phyloP scores from a whole-genome alignment of 441 rosid species.

The Pelargonium cotyledonis region DNA sequence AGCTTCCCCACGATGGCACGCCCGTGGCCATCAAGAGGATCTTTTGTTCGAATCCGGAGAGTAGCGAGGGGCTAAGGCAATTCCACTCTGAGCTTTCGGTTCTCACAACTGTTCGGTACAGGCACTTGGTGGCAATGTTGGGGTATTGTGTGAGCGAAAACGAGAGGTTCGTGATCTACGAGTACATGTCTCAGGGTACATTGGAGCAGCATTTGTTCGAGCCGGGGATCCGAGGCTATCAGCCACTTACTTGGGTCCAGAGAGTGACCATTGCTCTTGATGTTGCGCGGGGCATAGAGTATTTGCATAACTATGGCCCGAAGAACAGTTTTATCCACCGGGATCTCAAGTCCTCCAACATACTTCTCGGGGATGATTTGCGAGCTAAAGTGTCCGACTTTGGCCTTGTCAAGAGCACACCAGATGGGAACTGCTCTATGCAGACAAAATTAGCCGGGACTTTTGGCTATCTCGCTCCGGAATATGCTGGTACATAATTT shows the following conservation, averaged over 20 bases:
- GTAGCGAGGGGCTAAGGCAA: conserved; percentile 16
- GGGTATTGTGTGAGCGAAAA: conserved; percentile 78
- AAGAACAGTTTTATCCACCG: conserved; percentile 83
- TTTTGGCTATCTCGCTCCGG: conserved; percentile 89
- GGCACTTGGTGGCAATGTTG: conserved; percentile 77
- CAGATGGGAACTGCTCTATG: conserved; percentile 74
- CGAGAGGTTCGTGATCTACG: conserved; percentile 80
- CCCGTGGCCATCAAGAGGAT: background rate
- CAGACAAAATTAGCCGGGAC: conserved; percentile 89
- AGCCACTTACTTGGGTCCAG: conserved; percentile 73
- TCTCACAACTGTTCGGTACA: conserved; percentile 79
- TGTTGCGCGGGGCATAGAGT: conserved; percentile 85
- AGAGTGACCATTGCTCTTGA: conserved; percentile 74
- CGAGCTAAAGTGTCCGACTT: conserved; percentile 94
- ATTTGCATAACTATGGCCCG: conserved; percentile 75
- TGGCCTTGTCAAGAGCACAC: conserved; percentile 84
- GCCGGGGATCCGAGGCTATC: conserved; percentile 34
- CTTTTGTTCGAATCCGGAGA: background rate
- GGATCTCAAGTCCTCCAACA: conserved; percentile 82
- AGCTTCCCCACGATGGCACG: background rate
- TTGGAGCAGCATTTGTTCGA: conserved; percentile 70
- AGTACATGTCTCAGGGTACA: conserved; percentile 89
- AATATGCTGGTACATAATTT: conserved; percentile 58
- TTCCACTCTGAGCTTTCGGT: conserved; percentile 84
- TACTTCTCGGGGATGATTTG: conserved; percentile 88